Evolutionary conservation across 164 flowering plant species (phyloP), one percentile per base, ranked within the genome.

Genomic region (Akebia trifoliata): DNA sequence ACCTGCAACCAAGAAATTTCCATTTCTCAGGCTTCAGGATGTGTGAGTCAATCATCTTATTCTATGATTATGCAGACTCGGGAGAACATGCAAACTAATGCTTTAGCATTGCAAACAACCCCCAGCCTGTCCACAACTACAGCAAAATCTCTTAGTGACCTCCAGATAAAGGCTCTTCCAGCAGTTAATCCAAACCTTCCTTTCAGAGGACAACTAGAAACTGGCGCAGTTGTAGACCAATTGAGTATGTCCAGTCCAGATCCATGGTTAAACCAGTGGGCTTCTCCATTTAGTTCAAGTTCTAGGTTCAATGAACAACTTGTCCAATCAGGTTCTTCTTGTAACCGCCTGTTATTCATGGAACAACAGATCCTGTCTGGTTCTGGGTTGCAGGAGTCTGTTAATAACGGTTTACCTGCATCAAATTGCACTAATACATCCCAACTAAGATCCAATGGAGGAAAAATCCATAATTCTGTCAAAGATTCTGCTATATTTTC

Each of bases 241-340:
- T 72, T 70, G 14, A 69, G 76, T 46, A 60, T 68, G 0, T 54
- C 73, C 28, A 74, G 56, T 49, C 24, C 75, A 29, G 74, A 65
- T 29, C 56, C 61, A 31, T 63, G 59, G 67, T 47, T 59, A 54
- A 68, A 74, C 36, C 70, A 58, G 55, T 62, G 57, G 39, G 47
- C 59, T 64, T 50, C 72, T 49, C 54, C 64, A 8, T 50, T 47
- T 40, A 52, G 53, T 70, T 50, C 70, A 43, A 56, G 68, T 17
- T 67, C 72, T 39, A 58, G 49, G 20, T 37, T 54, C 26, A 60
- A 28, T 66, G 45, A 56, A 36, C 68, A 64, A 68, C 31, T 56
- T 63, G 50, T 59, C 18, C 74, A 73, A 56, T 54, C 71, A 43
- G 44, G 60, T 61, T 52, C 61, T 17, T 66, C 49, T 60, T 11